Percentiles rank a stretch among this genome's conserved stretches.
Evolutionary conservation across 2,329 filamentous ascomycete species (phyloP).

Genomic region (Curvularia lunata): DNA sequence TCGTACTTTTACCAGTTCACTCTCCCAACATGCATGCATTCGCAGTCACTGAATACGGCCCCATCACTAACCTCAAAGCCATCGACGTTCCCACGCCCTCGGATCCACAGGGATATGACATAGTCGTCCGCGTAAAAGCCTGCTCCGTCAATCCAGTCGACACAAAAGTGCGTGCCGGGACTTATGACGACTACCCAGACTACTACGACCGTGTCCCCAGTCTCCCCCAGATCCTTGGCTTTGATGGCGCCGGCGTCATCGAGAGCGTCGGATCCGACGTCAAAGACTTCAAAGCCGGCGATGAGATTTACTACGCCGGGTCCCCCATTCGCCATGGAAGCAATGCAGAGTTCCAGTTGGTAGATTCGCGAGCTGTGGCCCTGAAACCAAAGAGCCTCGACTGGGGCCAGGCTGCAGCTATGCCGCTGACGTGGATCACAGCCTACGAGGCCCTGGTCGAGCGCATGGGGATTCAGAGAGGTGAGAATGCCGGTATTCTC

Average conservation of each 20-base stretch:
- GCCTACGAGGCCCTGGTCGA: constrained; percentile 13
- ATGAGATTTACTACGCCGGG: constrained; percentile 11
- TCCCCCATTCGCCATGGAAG: constrained; percentile 14
- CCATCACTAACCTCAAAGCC: constrained; percentile 10
- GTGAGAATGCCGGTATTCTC: constrained; percentile 3
- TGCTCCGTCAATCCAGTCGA: constrained; percentile 14
- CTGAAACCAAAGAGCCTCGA: constrained; percentile 12
- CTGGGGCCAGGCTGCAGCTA: constrained; percentile 14
- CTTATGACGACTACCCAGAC: constrained; percentile 16
- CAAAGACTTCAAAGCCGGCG: constrained; percentile 2
- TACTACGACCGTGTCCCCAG: constrained; percentile 9
- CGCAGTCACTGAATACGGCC: constrained; percentile 13
- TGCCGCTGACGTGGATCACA: constrained; percentile 16
- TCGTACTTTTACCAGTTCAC: neutral
- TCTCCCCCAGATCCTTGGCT: constrained; percentile 14
- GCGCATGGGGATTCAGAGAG: constrained; percentile 8
- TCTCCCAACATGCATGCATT: constrained; percentile 9
- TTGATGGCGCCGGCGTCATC: constrained; percentile 10
- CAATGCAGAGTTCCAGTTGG: constrained; percentile 13
- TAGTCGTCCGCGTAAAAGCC: constrained; percentile 9
- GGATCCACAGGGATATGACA: constrained; percentile 5
- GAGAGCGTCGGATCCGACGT: constrained; percentile 7
- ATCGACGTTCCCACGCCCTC: constrained; percentile 2
- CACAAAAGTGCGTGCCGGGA: constrained; percentile 12
- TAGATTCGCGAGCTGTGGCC: constrained; percentile 11